Evolutionary conservation across 1,139 yeast species (phyloP).

Genomic region (Taphrina betulina): DNA sequence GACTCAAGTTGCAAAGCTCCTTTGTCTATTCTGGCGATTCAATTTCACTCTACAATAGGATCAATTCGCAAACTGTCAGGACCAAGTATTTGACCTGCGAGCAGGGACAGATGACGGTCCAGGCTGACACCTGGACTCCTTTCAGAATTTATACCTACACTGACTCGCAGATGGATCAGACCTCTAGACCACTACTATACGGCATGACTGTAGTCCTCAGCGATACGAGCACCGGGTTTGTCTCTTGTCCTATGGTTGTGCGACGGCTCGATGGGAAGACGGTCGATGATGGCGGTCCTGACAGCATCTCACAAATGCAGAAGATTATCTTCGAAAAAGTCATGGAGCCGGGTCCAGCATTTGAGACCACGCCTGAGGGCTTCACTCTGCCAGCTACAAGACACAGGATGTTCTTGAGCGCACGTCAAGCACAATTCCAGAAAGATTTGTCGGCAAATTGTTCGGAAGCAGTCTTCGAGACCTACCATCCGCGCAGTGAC

Average conservation of each 20-base stretch:
- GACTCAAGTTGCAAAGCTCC: slow-evolving; percentile 15
- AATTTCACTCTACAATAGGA: slow-evolving; percentile 32
- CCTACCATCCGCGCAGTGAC: neutral
- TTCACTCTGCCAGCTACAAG: neutral
- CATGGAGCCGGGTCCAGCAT: neutral
- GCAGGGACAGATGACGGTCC: slow-evolving; percentile 14
- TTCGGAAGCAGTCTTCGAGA: slow-evolving; percentile 3
- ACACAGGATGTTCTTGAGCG: slow-evolving; percentile 4
- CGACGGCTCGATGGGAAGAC: slow-evolving; percentile 32
- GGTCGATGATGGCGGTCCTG: slow-evolving; percentile 21
- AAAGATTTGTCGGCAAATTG: neutral
- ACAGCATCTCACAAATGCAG: slow-evolving; percentile 32
- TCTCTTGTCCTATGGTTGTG: slow-evolving; percentile 25
- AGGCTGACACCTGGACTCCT: slow-evolving; percentile 32
- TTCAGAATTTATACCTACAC: slow-evolving; percentile 17
- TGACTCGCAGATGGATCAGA: neutral
- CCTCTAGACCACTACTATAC: slow-evolving; percentile 20
- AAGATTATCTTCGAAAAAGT: slow-evolving; percentile 26
- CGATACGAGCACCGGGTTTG: slow-evolving; percentile 7
- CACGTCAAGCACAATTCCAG: slow-evolving; percentile 7
- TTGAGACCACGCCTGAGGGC: neutral
- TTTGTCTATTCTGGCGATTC: slow-evolving; percentile 5
- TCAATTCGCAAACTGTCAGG: slow-evolving; percentile 34
- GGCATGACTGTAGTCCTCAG: slow-evolving; percentile 22
- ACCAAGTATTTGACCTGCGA: slow-evolving; percentile 31